Evolutionary conservation across 768 basidiomycete genomes (phyloP).

Genomic region (Calocybe cyanea): DNA sequence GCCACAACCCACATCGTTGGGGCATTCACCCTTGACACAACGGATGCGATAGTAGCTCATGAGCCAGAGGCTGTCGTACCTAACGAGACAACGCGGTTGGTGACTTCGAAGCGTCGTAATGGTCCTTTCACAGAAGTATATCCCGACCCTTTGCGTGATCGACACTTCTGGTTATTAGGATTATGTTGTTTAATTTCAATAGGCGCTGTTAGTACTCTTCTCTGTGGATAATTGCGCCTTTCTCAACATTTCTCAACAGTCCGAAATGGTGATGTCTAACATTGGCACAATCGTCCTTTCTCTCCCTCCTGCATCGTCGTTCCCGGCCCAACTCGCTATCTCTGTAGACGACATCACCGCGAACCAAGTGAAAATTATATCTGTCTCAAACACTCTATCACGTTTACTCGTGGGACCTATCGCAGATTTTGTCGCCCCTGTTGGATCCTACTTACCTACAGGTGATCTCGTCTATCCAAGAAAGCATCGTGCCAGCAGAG

Average conservation of each 20-base stretch:
- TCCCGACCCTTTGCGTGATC: constrained; percentile 47
- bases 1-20: constrained; percentile 54
- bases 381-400: constrained; percentile 67
- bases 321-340: constrained; percentile 10
- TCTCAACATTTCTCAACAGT: constrained; percentile 31
- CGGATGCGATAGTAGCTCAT: background rate
- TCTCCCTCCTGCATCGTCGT: constrained; percentile 36
- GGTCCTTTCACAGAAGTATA: constrained; percentile 8
- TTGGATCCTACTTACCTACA: constrained; percentile 38
- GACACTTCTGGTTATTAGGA: constrained; percentile 62
- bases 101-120: constrained; percentile 10
- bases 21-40: constrained; percentile 36
- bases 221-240: background rate
- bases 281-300: constrained; percentile 74
- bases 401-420: constrained; percentile 65
- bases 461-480: constrained; percentile 33
- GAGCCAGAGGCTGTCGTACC: background rate
- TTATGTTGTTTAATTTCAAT: constrained; percentile 49
- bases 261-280: constrained; percentile 82
- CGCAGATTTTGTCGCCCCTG: constrained; percentile 71
- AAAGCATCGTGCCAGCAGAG: constrained; percentile 57
- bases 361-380: constrained; percentile 66
- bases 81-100: constrained; percentile 32
- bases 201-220: constrained; percentile 57
- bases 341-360: constrained; percentile 38